Conservation (phyloP, 805 yeast species). For the Yarrowia hollandica region DNA sequence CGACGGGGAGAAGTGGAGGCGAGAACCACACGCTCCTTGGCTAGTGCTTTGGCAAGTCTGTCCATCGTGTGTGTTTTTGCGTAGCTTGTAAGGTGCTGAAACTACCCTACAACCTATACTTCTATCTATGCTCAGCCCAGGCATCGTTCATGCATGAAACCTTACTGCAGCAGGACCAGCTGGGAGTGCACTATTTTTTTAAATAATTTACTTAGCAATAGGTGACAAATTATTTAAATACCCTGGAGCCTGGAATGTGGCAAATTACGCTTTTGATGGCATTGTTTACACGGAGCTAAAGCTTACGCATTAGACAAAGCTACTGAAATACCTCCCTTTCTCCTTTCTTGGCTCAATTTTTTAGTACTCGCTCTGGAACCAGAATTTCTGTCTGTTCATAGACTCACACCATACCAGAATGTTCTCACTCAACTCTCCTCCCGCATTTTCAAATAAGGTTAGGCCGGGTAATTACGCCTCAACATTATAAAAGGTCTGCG, state of each 20-base stretch:
- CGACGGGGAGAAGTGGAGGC: constrained; percentile 89
- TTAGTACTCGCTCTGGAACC: no score
- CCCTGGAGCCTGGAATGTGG: background rate
- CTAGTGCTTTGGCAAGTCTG: constrained; percentile 18
- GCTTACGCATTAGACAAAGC: no score
- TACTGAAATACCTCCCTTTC: no score
- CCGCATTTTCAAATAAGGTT: background rate
- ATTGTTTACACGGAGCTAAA: background rate
- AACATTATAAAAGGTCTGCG: background rate
- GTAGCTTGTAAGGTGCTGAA: constrained; percentile 3
- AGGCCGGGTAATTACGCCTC: background rate
- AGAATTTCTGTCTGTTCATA: no score
- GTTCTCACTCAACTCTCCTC: no score
- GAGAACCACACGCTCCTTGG: constrained; percentile 49
- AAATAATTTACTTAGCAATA: background rate
- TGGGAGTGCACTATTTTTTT: no score
- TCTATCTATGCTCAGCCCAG: background rate
- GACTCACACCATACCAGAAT: no score
- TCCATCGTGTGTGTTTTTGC: constrained; percentile 1
- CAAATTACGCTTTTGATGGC: background rate
- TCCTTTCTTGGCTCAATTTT: no score
- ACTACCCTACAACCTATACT: background rate
- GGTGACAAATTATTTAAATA: background rate
- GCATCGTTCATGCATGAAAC: constrained; percentile 5
- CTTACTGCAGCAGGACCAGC: background rate